Evolutionary conservation across 768 basidiomycete species (phyloP).

Genomic region (Agrocybe chaxingu): DNA sequence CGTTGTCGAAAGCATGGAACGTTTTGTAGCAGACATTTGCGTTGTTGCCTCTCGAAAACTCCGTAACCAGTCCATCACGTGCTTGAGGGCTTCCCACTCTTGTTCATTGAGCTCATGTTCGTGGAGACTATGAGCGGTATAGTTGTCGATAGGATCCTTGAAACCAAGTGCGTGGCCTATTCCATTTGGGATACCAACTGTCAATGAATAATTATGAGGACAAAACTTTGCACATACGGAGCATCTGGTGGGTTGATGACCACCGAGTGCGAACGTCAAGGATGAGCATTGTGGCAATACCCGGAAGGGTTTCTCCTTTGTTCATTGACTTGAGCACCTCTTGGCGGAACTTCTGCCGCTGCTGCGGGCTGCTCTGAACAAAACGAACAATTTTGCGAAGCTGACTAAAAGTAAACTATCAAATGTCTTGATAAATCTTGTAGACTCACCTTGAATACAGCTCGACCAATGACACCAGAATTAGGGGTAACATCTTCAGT

Average conservation of each 20-base stretch:
- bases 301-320: not conserved
- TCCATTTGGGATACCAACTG: not conserved
- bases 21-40: slow-evolving; percentile 29
- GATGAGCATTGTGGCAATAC: slow-evolving; percentile 20
- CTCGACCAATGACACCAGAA: slow-evolving; percentile 1
- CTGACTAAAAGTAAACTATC: slow-evolving; percentile 6
- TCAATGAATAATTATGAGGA: not conserved
- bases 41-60: slow-evolving; percentile 24
- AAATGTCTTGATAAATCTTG: not conserved
- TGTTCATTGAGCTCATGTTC: slow-evolving; percentile 11
- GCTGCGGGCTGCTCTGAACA: slow-evolving; percentile 18
- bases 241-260: slow-evolving; percentile 29
- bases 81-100: slow-evolving; percentile 24
- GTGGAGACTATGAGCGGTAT: slow-evolving; percentile 14
- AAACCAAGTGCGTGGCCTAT: slow-evolving; percentile 22
- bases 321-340: slow-evolving; percentile 9
- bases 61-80: slow-evolving; percentile 22
- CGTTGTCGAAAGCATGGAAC: slow-evolving; percentile 24
- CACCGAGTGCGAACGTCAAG: slow-evolving; percentile 27
- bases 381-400: slow-evolving; percentile 19
- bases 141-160: slow-evolving; percentile 13
- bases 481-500: too few relatives aligned
- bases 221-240: slow-evolving; percentile 13
- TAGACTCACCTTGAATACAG: slow-evolving; percentile 9
- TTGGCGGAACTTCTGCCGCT: slow-evolving; percentile 9